Base-by-base conservation (phyloP, 345 rosid genomes). In the Microcos paniculata region DNA sequence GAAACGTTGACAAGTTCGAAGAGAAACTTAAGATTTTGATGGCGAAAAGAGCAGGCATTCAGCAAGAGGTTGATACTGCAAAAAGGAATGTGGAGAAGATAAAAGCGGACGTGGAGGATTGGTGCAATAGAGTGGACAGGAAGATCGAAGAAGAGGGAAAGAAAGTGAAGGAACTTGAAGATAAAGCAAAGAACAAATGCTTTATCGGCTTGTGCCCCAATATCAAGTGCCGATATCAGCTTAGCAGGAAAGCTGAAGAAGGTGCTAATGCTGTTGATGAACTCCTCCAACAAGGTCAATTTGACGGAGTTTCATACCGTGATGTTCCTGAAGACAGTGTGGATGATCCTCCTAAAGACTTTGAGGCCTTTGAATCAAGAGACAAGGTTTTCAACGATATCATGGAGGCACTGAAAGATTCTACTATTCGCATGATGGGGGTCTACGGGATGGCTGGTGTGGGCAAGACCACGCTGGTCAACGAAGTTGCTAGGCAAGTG, bases 361-460 rank as follows among this genome's bases (percentile, higher is more conserved):
- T 10, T 1, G 24, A 1, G 40, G 6, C 40, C 40, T 35, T 35
- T 7, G 6, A 35, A 35, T 35, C 40, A 4, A 35, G 40, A 49
- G 73, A 6, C 9, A 4, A 24, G 1, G 28, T 51, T 59, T 31
- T 76, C 7, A 33, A 64, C 3, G 33, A 1, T 1, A 28, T 77
- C 16, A 7, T 71, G 68, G 43, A 76, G 19, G 42, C 56, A 5
- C 33, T 76, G 12, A 16, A 28, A 8, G 53, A 62, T 77, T 38
- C 21, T 4, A 33, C 35, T 18, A 45, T 49, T n/a, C 30, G 14
- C 65, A 12, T 67, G 75, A 49, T 77, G 15, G 84, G 80, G 33
- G 61, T 81, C n/a, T 71, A 45, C n/a, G 80, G 80, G 10, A 16
- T 61, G n/a, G 78, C 72, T 4, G 80, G 84, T 55, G 31, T 62